Conservation (phyloP, 768 basidiomycete genomes). For the Pleurotus giganteus region DNA sequence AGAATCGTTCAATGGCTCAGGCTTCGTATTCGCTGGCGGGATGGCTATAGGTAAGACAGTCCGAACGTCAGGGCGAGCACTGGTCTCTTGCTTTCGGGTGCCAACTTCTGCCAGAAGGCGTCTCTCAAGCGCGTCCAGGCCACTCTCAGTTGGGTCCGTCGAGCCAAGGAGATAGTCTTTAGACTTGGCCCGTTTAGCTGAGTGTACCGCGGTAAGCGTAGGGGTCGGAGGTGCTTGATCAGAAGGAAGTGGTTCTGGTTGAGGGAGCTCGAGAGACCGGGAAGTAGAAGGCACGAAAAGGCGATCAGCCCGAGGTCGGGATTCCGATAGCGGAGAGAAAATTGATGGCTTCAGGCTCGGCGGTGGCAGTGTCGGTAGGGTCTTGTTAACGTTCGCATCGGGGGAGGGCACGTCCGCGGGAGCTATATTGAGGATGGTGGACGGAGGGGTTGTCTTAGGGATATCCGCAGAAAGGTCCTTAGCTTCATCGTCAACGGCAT, state of each 20-base stretch:
- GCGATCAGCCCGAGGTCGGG: constrained; percentile 28
- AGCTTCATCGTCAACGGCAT: constrained; percentile 41
- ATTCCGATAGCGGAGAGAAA: constrained; percentile 9
- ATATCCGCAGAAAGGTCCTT: constrained; percentile 37
- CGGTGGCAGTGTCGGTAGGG: constrained; percentile 57
- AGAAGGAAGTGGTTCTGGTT: constrained; percentile 15
- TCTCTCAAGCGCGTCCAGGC: constrained; percentile 72
- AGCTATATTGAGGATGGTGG: neutral
- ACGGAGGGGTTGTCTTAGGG: constrained; percentile 21
- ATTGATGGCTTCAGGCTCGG: constrained; percentile 38
- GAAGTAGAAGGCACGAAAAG: constrained; percentile 15
- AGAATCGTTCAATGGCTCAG: constrained; percentile 44
- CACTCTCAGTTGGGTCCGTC: constrained; percentile 40
- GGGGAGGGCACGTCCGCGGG: neutral
- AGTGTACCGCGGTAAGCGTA: constrained; percentile 42
- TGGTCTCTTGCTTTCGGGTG: constrained; percentile 48
- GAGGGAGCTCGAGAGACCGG: neutral
- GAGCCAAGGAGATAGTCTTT: constrained; percentile 16
- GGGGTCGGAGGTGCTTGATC: constrained; percentile 52
- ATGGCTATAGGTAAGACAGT: constrained; percentile 35
- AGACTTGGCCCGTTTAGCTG: constrained; percentile 23
- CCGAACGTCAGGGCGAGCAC: constrained; percentile 31
- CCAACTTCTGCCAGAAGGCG: constrained; percentile 71
- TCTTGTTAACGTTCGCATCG: constrained; percentile 44
- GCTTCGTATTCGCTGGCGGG: constrained; percentile 24